Conservation (phyloP, 768 basidiomycete species). For the Leccinellum rugosiceps region DNA sequence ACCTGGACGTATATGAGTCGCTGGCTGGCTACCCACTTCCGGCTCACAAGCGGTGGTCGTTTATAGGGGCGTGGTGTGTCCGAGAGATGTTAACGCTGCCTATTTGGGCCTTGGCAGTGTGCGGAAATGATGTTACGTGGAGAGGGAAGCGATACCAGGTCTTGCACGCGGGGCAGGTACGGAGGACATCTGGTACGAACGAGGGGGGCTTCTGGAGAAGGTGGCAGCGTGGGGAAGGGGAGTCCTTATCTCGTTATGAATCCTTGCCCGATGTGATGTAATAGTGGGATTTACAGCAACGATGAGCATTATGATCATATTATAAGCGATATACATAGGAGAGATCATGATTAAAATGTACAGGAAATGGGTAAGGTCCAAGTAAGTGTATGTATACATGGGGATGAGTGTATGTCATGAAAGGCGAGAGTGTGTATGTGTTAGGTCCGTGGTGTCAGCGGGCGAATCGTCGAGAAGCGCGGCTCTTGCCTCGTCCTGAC, state of each 20-base stretch:
- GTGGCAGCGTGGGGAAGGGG: constrained; percentile 16
- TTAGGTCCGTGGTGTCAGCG: constrained; percentile 22
- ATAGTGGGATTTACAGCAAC: constrained; percentile 27
- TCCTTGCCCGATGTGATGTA: constrained; percentile 18
- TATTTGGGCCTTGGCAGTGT: constrained; percentile 80
- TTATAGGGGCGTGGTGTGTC: constrained; percentile 72
- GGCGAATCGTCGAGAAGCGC: constrained; percentile 26
- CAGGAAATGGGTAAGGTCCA: constrained; percentile 25
- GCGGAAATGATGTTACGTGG: constrained; percentile 84
- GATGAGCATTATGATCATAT: constrained; percentile 30
- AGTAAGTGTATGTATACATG: constrained; percentile 29
- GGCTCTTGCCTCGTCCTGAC: constrained; percentile 35
- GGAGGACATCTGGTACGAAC: constrained; percentile 22
- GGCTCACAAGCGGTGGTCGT: constrained; percentile 46
- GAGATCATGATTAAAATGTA: constrained; percentile 33
- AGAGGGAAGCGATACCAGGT: constrained; percentile 79
- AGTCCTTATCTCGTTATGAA: constrained; percentile 15
- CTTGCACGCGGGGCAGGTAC: constrained; percentile 68
- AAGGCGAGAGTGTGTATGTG: constrained; percentile 14
- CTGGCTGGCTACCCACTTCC: constrained; percentile 66
- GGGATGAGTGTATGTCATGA: constrained; percentile 26
- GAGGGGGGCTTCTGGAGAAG: constrained; percentile 27
- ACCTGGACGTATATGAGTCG: constrained; percentile 78
- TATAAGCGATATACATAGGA: constrained; percentile 34
- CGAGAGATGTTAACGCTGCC: constrained; percentile 86